These are phyloP conservation scores for Pythium diclinum DNA, from an alignment of 352 stramenopile species.

Conservation along the genomic window DNA sequence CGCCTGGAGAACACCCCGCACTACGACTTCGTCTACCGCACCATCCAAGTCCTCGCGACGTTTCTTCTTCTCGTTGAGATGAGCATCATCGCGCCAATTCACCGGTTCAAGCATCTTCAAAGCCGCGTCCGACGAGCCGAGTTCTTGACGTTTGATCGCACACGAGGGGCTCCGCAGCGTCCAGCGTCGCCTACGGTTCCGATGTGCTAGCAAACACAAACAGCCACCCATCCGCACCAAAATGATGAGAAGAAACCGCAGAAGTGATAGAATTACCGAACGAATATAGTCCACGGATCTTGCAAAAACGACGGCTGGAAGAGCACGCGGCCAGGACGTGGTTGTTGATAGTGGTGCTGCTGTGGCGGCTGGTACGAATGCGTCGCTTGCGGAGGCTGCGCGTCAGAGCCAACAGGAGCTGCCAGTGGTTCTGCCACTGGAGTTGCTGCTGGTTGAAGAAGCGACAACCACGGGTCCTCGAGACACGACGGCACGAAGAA, in stretches of 20 bases:
- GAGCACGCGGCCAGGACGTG: constrained; percentile 46
- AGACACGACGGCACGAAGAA: constrained; percentile 72
- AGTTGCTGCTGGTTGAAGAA: constrained; percentile 23
- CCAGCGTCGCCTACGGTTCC: background rate
- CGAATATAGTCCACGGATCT: constrained; percentile 48
- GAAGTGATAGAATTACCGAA: constrained; percentile 6
- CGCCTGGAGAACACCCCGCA: constrained; percentile 28
- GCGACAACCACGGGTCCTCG: constrained; percentile 55
- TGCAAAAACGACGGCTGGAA: constrained; percentile 71
- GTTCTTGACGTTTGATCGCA: constrained; percentile 41
- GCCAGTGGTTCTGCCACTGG: background rate
- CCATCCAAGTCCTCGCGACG: constrained; percentile 43
- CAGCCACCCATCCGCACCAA: constrained; percentile 19
- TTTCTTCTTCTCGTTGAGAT: constrained; percentile 39
- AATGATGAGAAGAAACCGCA: constrained; percentile 1
- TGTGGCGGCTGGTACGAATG: background rate
- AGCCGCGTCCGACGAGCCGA: constrained; percentile 38
- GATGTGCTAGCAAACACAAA: background rate
- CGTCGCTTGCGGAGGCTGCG: background rate
- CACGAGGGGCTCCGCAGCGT: background rate
- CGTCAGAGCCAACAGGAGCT: constrained; percentile 5
- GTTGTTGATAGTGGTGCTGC: constrained; percentile 9
- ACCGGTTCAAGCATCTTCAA: constrained; percentile 40
- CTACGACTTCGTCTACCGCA: constrained; percentile 40
- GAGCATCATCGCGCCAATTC: constrained; percentile 37